These are phyloP conservation scores for Mycena metata DNA, from an alignment of 768 basidiomycete genomes.

Conservation along the genomic window DNA sequence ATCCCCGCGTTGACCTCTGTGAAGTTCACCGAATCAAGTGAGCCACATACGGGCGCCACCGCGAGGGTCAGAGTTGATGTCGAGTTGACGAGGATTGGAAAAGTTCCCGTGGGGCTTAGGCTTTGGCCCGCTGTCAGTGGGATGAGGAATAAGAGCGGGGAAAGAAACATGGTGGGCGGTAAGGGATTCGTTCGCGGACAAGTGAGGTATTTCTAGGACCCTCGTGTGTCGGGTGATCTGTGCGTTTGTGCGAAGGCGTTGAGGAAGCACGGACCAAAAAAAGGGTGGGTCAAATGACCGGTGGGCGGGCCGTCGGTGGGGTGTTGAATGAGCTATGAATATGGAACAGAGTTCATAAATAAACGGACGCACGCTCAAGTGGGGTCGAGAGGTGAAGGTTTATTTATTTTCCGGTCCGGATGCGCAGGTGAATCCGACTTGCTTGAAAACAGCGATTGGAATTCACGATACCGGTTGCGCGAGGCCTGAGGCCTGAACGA, in stretches of 20 bases:
- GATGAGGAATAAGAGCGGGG: too few species aligned
- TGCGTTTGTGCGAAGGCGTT: not conserved
- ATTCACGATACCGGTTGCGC: too few species aligned
- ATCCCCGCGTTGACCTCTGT: constrained; percentile 48
- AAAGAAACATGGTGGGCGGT: constrained; percentile 2
- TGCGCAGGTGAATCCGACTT: too few species aligned
- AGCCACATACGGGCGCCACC: constrained; percentile 44
- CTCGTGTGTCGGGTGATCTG: constrained; percentile 17
- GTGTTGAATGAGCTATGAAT: too few species aligned
- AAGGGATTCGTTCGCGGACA: not conserved
- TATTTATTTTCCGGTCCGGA: too few species aligned
- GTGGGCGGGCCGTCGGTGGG: constrained; percentile 15
- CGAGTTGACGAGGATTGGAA: constrained; percentile 45
- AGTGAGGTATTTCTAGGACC: constrained; percentile 7
- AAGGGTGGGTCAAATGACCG: constrained; percentile 32
- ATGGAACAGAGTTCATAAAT: too few species aligned
- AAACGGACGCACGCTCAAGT: too few species aligned
- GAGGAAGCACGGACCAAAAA: constrained; percentile 4
- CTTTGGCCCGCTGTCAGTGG: too few species aligned
- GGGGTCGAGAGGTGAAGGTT: too few species aligned
- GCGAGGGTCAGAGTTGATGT: constrained; percentile 46
- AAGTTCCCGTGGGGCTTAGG: constrained; percentile 5
- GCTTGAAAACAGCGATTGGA: too few species aligned
- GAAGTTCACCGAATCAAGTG: constrained; percentile 41
- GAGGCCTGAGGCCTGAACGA: too few species aligned